Conservation (phyloP, 202 grass and related monocot genomes). For the Elaeis oleifera region DNA sequence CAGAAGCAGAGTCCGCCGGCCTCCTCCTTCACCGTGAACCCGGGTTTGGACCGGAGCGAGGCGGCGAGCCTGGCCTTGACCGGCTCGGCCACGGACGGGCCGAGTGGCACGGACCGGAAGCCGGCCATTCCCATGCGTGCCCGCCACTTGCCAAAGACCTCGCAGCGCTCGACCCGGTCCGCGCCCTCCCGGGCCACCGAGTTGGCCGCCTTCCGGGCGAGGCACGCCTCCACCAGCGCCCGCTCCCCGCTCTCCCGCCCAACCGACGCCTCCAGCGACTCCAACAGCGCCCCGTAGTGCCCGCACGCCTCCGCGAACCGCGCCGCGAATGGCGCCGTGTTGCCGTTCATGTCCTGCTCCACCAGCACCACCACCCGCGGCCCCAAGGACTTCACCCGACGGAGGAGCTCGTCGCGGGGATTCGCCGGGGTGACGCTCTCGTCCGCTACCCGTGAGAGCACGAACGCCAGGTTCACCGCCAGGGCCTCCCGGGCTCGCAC, state of each 20-base stretch:
- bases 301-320: slow-evolving; percentile 8
- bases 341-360: too few species aligned
- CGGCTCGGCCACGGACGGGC: slow-evolving; percentile 32
- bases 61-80: slow-evolving; percentile 28
- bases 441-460: too few species aligned
- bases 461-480: too few species aligned
- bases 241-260: not conserved
- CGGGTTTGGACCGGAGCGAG: slow-evolving; percentile 1
- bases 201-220: slow-evolving; percentile 56
- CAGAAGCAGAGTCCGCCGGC: slow-evolving; percentile 49
- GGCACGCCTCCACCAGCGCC: slow-evolving; percentile 38
- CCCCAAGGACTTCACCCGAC: too few species aligned
- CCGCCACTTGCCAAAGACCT: slow-evolving; percentile 88
- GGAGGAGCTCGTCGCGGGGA: too few species aligned
- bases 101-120: slow-evolving; percentile 37
- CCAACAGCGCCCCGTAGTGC: slow-evolving; percentile 3
- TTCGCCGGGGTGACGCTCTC: too few species aligned
- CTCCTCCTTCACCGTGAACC: slow-evolving; percentile 41
- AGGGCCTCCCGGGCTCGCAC: slow-evolving; percentile 8
- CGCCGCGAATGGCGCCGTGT: slow-evolving; percentile 1
- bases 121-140: slow-evolving; percentile 86
- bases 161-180: slow-evolving; percentile 80
- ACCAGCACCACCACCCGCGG: too few species aligned
- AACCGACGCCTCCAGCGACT: slow-evolving; percentile 4
- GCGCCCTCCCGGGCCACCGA: slow-evolving; percentile 59